Percentiles rank a stretch among this genome's conserved stretches.
These are phyloP conservation scores for Ogataea polymorpha DNA, from an alignment of 805 yeast species.

Conservation along the genomic window DNA sequence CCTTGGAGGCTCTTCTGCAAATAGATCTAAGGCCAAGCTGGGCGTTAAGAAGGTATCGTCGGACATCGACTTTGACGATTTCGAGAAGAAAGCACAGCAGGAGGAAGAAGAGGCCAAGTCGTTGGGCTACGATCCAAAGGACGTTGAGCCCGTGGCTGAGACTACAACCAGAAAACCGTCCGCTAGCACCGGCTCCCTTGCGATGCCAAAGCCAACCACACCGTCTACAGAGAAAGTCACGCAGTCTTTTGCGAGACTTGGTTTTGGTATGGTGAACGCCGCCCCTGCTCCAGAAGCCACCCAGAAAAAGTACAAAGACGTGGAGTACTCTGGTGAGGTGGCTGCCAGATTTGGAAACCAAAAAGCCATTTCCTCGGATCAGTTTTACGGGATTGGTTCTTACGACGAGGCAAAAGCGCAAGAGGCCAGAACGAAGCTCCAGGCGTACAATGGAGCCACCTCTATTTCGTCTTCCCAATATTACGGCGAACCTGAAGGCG, in stretches of 20 bases:
- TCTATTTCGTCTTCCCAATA: slow-evolving; percentile 90
- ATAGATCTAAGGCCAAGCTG: slow-evolving; percentile 55
- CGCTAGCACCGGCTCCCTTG: slow-evolving; percentile 13
- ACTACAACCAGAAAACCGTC: slow-evolving; percentile 16
- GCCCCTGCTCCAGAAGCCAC: slow-evolving; percentile 38
- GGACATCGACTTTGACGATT: slow-evolving; percentile 55
- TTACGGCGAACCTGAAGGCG: slow-evolving; percentile 58
- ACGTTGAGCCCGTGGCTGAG: slow-evolving; percentile 13
- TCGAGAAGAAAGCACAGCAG: slow-evolving; percentile 73
- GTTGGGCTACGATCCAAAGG: slow-evolving; percentile 49
- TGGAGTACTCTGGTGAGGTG: slow-evolving; percentile 69
- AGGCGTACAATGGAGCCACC: slow-evolving; percentile 79
- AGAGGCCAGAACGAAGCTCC: slow-evolving; percentile 81
- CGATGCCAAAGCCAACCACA: slow-evolving; percentile 20
- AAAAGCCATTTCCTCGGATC: slow-evolving; percentile 95
- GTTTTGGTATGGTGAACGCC: slow-evolving; percentile 84
- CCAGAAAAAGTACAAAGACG: slow-evolving; percentile 30
- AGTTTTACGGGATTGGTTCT: slow-evolving; percentile 83
- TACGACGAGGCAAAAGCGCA: slow-evolving; percentile 73
- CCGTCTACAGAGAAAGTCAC: slow-evolving; percentile 45
- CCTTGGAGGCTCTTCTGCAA: slow-evolving; percentile 41
- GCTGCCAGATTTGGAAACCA: slow-evolving; percentile 78
- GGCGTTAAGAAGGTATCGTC: slow-evolving; percentile 53
- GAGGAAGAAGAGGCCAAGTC: slow-evolving; percentile 70
- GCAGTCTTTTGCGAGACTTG: slow-evolving; percentile 75